Evolutionary conservation across 768 basidiomycete genomes (phyloP).

Genomic region (Auricularia cornea): DNA sequence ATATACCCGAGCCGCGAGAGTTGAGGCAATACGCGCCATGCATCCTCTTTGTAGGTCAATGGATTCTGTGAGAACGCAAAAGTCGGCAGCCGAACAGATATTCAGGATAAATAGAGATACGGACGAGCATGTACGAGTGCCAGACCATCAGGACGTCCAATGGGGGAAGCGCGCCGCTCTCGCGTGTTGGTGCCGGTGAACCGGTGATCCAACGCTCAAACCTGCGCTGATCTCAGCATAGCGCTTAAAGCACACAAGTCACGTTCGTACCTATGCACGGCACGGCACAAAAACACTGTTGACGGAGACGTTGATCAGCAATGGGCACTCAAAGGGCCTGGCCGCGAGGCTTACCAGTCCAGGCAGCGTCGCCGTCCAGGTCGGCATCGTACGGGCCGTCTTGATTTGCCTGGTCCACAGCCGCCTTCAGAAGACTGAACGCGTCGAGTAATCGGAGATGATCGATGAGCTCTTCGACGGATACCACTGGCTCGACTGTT

Average conservation of each 20-base stretch:
- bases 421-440: neutral
- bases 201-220: neutral
- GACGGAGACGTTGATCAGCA: too few relatives aligned
- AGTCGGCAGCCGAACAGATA: too few relatives aligned
- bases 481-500: neutral
- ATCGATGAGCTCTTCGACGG: neutral
- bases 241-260: too few relatives aligned
- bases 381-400: neutral
- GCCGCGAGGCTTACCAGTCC: neutral
- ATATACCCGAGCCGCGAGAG: neutral
- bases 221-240: too few relatives aligned
- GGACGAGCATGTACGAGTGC: neutral
- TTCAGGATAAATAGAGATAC: neutral
- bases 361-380: neutral
- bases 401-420: neutral
- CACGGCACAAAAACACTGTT: constrained; percentile 1
- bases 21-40: neutral
- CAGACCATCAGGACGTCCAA: neutral
- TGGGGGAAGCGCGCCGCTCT: neutral
- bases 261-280: constrained; percentile 1
- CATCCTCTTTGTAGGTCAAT: neutral
- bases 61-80: too few relatives aligned
- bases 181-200: neutral
- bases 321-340: too few relatives aligned
- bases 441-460: constrained; percentile 4